These are phyloP conservation scores for Euptelea pleiosperma DNA, from an alignment of 164 flowering plant species.

Conservation along the genomic window DNA sequence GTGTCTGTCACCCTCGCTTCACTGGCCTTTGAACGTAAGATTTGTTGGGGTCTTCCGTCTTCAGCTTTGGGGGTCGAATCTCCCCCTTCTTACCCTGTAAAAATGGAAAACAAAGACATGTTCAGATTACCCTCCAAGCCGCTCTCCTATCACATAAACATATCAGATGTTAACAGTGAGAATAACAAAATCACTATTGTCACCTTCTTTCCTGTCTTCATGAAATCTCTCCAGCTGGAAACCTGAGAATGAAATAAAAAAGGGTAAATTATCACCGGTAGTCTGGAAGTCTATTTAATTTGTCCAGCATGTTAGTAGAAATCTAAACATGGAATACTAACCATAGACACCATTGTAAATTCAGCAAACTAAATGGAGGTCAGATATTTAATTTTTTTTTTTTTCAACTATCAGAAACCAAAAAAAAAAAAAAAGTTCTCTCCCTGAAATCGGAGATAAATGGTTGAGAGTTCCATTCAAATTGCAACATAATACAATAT, in stretches of 20 bases:
- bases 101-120: background rate
- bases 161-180: background rate
- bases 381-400: too few species aligned
- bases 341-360: too few species aligned
- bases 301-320: background rate
- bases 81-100: conserved; percentile 91
- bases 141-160: background rate
- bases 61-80: conserved; percentile 92
- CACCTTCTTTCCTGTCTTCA: conserved; percentile 95
- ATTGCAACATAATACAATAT: too few species aligned
- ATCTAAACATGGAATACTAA: background rate
- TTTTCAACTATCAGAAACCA: too few species aligned
- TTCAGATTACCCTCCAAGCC: background rate
- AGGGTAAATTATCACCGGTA: background rate
- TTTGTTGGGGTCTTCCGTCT: conserved; percentile 98
- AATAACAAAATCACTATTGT: conserved; percentile 11
- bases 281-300: too few species aligned
- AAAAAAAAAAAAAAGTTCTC: too few species aligned
- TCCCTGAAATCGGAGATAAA: too few species aligned
- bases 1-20: conserved; percentile 50
- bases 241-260: conserved; percentile 49
- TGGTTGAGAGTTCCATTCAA: too few species aligned
- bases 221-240: conserved; percentile 99
- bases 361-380: too few species aligned
- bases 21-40: conserved; percentile 99